Evolutionary conservation across 2,329 filamentous ascomycete species (phyloP), one percentile per base, ranked within the genome.

Genomic region (Epichloe coenophiala): DNA sequence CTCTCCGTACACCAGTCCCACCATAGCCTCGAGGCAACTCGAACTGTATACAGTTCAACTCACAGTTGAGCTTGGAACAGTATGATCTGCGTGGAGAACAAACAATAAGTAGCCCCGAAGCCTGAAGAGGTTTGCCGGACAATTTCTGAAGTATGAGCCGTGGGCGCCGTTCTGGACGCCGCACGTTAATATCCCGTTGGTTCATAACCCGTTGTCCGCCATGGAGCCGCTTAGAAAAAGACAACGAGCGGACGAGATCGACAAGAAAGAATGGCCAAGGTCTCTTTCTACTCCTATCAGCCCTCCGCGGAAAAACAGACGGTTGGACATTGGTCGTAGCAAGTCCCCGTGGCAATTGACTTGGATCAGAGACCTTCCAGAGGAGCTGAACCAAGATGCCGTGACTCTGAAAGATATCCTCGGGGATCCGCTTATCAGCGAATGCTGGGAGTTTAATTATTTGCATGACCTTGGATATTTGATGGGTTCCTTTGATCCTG

Each of bases 261-360:
- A 37, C 19, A 5, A 41, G 17, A 19, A 42, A 15, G 47, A 51
- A 11, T 13, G 35, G 11, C 47, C 47, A 46, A 46, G 36, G 6
- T 68, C 68, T 15, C 56, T 70, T 0, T 59, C 59, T 17, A 58
- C 64, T 6, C 65, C 71, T 7, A 70, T 77, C 47, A 78, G 73
- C 47, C 76, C 75, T 31, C 73, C 73, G 1, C 60, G 44, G 41
- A 71, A 65, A 54, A 67, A 56, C 51, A 60, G 53, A 19, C 56
- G 58, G 7, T 52, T 50, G 1, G 19, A 46, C 6, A 6, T 55
- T 17, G 27, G 54, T 33, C 31, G 61, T 1, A 59, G 80, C 23
- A 62, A 67, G 2, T 90, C 86, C 1, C 87, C 87, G 0, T 78
- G 90, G 56, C 80, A 81, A 51, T 76, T 93, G 13, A 90, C 84